These are phyloP conservation scores for Candolleomyces eurysporus DNA, from an alignment of 768 basidiomycete genomes.

Conservation along the genomic window DNA sequence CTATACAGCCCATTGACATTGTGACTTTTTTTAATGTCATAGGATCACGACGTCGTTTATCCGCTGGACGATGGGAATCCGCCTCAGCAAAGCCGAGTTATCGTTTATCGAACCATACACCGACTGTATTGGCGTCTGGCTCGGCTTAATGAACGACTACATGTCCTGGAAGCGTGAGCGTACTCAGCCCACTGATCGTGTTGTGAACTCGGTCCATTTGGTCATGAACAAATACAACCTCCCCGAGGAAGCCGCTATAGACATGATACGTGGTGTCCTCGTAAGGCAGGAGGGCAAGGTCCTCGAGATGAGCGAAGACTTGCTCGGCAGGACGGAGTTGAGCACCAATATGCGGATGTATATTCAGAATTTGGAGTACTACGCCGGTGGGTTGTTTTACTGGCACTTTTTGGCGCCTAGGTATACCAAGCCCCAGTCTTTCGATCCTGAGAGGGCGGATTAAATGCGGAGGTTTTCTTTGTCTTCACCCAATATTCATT, in stretches of 20 bases:
- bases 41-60: background rate
- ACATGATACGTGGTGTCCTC: background rate
- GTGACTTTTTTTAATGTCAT: background rate
- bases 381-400: background rate
- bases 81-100: background rate
- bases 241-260: background rate
- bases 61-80: no score
- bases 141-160: background rate
- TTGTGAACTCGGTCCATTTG: background rate
- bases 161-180: no score
- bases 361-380: background rate
- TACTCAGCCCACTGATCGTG: conserved; percentile 2
- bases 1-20: background rate
- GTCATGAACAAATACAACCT: background rate
- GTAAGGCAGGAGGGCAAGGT: background rate
- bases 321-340: background rate
- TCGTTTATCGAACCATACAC: background rate
- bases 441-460: background rate
- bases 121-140: background rate
- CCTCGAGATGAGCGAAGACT: background rate
- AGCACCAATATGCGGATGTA: background rate
- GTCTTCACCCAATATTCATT: no score
- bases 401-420: background rate
- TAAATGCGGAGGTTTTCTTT: no score
- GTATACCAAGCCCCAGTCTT: background rate